Conservation (phyloP, 1,284 basidiomycete species). For the Farysia itapuensis region DNA sequence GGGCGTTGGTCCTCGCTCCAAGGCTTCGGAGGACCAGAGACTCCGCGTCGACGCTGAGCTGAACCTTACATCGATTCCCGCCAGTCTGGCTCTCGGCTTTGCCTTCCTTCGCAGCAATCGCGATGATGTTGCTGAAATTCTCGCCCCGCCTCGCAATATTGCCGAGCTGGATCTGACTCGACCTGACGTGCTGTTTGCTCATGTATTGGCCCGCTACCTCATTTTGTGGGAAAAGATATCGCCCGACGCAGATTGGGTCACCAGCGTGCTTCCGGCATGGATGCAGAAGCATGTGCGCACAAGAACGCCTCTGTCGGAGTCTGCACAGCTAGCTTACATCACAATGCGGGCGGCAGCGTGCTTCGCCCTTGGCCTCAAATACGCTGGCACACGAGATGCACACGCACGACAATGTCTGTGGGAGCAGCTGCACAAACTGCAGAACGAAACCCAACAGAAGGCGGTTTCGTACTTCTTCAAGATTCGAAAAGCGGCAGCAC, state of each 20-base stretch:
- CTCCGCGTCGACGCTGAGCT: constrained; percentile 6
- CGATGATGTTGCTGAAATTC: constrained; percentile 78
- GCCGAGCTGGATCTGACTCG: constrained; percentile 80
- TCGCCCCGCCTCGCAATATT: constrained; percentile 78
- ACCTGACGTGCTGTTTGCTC: constrained; percentile 80
- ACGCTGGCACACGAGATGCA: constrained; percentile 68
- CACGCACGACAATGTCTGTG: constrained; percentile 82
- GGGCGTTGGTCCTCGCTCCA: not conserved
- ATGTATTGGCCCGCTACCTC: constrained; percentile 75
- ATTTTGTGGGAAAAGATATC: constrained; percentile 84
- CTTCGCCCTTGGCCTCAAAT: constrained; percentile 88
- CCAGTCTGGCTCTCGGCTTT: constrained; percentile 83
- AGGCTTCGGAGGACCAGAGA: not conserved
- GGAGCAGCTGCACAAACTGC: constrained; percentile 75
- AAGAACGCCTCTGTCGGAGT: constrained; percentile 16
- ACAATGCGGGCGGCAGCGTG: constrained; percentile 72
- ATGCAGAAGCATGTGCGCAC: constrained; percentile 66
- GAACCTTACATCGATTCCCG: constrained; percentile 68
- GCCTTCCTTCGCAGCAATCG: constrained; percentile 87
- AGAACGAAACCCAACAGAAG: constrained; percentile 61
- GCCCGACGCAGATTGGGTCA: constrained; percentile 77
- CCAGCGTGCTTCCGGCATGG: constrained; percentile 71
- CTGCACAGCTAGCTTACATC: constrained; percentile 45
- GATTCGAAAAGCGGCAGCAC: constrained; percentile 71
- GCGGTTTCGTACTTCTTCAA: constrained; percentile 35